Conservation (phyloP, 805 yeast genomes). For the Candida railenensis region DNA sequence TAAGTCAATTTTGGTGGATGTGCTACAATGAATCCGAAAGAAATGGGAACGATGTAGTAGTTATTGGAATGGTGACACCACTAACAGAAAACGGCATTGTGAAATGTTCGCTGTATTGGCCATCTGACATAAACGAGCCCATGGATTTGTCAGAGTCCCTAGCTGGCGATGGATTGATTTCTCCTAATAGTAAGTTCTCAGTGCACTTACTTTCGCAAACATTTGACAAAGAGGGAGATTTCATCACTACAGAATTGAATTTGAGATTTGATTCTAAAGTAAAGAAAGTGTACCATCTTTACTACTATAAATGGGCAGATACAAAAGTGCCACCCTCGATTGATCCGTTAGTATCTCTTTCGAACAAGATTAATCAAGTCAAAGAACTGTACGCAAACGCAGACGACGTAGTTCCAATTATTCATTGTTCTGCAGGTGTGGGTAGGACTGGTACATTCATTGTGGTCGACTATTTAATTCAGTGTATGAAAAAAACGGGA, state of each 20-base stretch:
- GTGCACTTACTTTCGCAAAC: slow-evolving; percentile 16
- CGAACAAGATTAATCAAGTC: slow-evolving; percentile 15
- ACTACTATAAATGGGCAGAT: slow-evolving; percentile 47
- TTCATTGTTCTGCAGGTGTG: slow-evolving; percentile 50
- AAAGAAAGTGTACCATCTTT: slow-evolving; percentile 37
- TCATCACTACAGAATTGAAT: slow-evolving; percentile 24
- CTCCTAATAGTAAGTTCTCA: slow-evolving; percentile 7
- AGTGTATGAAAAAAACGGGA: slow-evolving; percentile 10
- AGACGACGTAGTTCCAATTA: slow-evolving; percentile 20
- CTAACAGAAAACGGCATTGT: slow-evolving; percentile 40
- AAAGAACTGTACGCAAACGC: slow-evolving; percentile 3
- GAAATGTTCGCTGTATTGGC: slow-evolving; percentile 47
- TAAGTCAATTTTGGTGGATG: slow-evolving; percentile 50
- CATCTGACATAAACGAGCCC: slow-evolving; percentile 15
- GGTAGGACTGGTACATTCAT: slow-evolving; percentile 45
- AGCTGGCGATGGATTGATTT: slow-evolving; percentile 18
- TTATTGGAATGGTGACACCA: slow-evolving; percentile 50
- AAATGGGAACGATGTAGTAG: slow-evolving; percentile 22
- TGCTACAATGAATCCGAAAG: slow-evolving; percentile 32
- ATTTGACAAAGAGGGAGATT: slow-evolving; percentile 17
- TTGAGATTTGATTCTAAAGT: slow-evolving; percentile 15
- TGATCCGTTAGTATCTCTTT: slow-evolving; percentile 26
- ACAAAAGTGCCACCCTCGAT: slow-evolving; percentile 36
- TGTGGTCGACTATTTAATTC: slow-evolving; percentile 31
- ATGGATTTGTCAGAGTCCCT: slow-evolving; percentile 19